Base-by-base conservation (phyloP, 257 asterid genomes). In the Primulina eburnea region DNA sequence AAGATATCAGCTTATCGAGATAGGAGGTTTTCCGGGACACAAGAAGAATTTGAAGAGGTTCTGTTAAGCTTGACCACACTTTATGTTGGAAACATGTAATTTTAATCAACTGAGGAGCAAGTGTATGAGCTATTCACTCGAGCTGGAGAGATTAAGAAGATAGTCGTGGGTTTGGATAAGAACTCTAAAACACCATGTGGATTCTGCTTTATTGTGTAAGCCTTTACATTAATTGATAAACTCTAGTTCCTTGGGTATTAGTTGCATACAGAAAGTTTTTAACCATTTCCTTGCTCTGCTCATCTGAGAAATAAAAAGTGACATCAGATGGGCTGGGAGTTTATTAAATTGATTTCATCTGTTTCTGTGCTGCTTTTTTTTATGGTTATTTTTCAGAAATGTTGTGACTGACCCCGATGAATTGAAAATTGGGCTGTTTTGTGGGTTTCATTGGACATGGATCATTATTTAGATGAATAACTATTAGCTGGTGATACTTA, bases 31-130 rank as follows among this genome's bases (percentile, higher is more conserved):
- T 78, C 87, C 62, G 99, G 99, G 70, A 67, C 90, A 8, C 97
- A 93, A 78, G 97, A 91, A 67, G 97, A 93, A 21, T 93, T 87
- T 65, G 99, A 93, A 29, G 88, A 90, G 67, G 88, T 97, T 52
- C 83, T 93, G 60, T 79, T 69, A 69, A 85, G 77, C 55, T 89
- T 96, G 10, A 80, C 85, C 2, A 93, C 97, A n/a, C 83, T 89
- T 57, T 93, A 93, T 64, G 77, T 86, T 6, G 99, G 97, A 77
- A 93, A 94, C 75, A 87, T 94, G 96, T 94, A 97, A 18, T 93
- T 94, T 77, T 94, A 94, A 68, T 87, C 99, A 0, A 94, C 99
- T 3, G 99, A 94, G 84, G 99, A 94, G 88, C 99, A 94, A 78
- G 93, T 91, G 62, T 94, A 89, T 34, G 99, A 94, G 89, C 74